Evolutionary conservation across 208 protist species (phyloP).

Genomic region (Leishmania lainsoni): DNA sequence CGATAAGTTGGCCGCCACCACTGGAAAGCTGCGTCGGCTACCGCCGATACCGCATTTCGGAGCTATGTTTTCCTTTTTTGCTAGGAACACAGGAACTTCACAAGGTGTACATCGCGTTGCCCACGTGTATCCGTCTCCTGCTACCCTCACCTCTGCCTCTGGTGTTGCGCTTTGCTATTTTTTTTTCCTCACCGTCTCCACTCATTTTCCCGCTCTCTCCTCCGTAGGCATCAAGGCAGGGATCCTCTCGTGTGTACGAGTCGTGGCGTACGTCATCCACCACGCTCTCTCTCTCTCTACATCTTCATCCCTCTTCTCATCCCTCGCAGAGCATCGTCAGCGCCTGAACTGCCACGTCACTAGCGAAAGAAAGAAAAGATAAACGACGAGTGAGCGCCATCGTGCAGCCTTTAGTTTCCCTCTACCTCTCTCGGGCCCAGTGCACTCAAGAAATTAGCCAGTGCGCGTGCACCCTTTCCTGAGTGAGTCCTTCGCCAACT

Average conservation of each 20-base stretch:
- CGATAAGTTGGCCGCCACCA: background rate
- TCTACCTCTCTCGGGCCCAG: background rate
- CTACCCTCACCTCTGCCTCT: background rate
- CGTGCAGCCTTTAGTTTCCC: background rate
- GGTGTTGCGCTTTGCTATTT: background rate
- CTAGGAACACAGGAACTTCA: background rate
- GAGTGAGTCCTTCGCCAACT: background rate
- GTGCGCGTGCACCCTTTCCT: background rate
- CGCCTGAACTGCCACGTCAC: background rate
- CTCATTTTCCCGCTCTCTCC: background rate
- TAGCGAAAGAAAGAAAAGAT: background rate
- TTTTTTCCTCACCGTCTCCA: background rate
- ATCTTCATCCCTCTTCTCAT: background rate
- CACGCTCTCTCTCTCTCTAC: background rate
- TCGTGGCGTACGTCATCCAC: background rate
- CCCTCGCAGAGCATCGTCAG: background rate
- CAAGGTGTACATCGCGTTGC: background rate
- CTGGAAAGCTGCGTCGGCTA: background rate
- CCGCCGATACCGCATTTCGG: background rate
- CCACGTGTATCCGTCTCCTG: background rate
- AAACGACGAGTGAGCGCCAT: background rate
- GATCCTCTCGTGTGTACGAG: background rate
- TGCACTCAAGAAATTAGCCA: background rate
- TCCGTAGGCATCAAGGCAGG: background rate
- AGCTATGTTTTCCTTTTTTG: background rate